Evolutionary conservation across 495 filamentous ascomycete genomes (phyloP), one percentile per base, ranked within the genome.

Genomic region (Hypomontagnella monticulosa): DNA sequence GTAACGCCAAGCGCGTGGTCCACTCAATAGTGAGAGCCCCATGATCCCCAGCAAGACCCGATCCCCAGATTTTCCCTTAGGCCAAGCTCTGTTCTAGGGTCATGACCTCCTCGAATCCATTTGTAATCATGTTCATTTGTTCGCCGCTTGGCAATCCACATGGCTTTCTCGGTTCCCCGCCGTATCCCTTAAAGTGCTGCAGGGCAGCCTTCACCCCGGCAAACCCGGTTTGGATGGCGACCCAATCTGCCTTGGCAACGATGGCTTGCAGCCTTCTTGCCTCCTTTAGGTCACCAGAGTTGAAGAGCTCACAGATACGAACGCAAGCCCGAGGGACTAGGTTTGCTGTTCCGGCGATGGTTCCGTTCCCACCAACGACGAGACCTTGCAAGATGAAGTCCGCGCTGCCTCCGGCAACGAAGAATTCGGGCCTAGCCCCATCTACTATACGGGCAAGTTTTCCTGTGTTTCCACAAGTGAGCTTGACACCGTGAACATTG

Each of bases 381-480:
- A 91, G 80, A 1, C 90, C 91, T 77, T 93, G 91, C 16, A 91
- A 76, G n/a, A 88, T 86, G 77, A 94, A 93, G 76, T 96, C 92
- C 42, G 91, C 91, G 72, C 91, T 91, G 47, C 91, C 91, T 33
- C 91, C 91, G 49, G 89, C 90, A 0, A 91, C 89, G 71, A 93
- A 88, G 77, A 93, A 94, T 11, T 81, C 83, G 14, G 73, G 76
- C 4, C 80, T 81, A 8, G 73, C 75, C 19, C 82, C 84, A 18
- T 87, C 87, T 3, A 89, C 89, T 52, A 96, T 78, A 48, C 92
- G 85, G n/a, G 90, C 91, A 63, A 96, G 75, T 76, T 94, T 96
- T 38, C 91, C 92, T 4, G 90, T 93, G 76, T 93, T 93, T 16
- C 90, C 92, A 66, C 91, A 93, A 5, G 92, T 94, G 78, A 96